These are phyloP conservation scores for Cutaneotrichosporon mucoides DNA, from an alignment of 1,284 basidiomycete genomes.

Conservation along the genomic window DNA sequence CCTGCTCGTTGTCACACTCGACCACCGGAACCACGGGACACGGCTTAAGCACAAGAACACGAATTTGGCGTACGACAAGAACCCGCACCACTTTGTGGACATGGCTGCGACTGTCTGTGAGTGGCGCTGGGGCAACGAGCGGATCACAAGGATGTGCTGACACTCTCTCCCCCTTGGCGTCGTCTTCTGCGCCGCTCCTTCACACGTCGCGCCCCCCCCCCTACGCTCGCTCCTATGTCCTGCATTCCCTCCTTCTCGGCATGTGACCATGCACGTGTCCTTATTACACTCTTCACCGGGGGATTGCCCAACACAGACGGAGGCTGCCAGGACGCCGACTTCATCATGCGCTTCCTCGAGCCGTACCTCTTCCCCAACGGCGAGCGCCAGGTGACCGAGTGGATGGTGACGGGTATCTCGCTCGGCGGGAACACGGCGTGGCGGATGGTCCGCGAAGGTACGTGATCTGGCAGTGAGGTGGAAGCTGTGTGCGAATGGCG, in stretches of 20 bases:
- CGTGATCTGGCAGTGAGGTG: slow-evolving; percentile 4
- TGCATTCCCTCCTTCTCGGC: neutral
- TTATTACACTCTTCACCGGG: neutral
- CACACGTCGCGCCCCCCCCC: too few relatives aligned
- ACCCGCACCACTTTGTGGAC: slow-evolving; percentile 62
- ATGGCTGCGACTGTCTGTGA: slow-evolving; percentile 64
- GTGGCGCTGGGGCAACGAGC: slow-evolving; percentile 2
- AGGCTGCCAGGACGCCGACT: slow-evolving; percentile 69
- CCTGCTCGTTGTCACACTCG: slow-evolving; percentile 49
- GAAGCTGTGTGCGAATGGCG: too few relatives aligned
- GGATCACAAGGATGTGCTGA: neutral
- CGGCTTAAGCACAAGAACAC: slow-evolving; percentile 55
- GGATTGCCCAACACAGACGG: slow-evolving; percentile 50
- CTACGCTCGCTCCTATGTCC: neutral
- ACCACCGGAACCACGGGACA: slow-evolving; percentile 72
- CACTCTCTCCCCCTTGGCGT: neutral
- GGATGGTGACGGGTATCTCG: slow-evolving; percentile 57
- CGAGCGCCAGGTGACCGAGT: slow-evolving; percentile 63
- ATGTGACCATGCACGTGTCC: neutral
- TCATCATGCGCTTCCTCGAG: slow-evolving; percentile 75
- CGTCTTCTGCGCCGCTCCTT: too few relatives aligned
- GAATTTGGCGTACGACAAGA: slow-evolving; percentile 62
- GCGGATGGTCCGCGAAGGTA: slow-evolving; percentile 50
- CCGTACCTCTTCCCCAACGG: slow-evolving; percentile 69
- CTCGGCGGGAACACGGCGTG: slow-evolving; percentile 52